These are phyloP conservation scores for Phyllosticta citriasiana DNA, from an alignment of 2,329 filamentous ascomycete species.

Conservation along the genomic window DNA sequence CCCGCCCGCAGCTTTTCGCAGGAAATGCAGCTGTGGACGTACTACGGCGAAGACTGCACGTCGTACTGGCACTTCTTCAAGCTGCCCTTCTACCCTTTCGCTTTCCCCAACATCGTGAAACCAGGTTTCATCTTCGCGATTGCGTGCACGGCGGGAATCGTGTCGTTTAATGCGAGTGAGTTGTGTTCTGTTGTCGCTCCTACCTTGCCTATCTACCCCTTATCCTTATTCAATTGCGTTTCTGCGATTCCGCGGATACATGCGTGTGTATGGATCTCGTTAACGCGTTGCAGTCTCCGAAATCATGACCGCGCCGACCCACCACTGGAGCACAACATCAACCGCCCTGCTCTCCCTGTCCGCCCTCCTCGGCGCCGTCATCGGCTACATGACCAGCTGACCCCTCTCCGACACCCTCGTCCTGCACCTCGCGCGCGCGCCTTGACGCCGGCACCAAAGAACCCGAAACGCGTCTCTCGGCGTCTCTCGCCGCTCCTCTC, in stretches of 20 bases:
- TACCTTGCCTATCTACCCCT: too few species aligned
- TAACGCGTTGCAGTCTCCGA: constrained; percentile 31
- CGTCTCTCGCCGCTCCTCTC: constrained; percentile 23
- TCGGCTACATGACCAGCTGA: constrained; percentile 11
- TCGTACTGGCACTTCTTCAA: constrained; percentile 31
- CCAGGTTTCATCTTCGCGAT: constrained; percentile 32
- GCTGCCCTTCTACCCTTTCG: constrained; percentile 30
- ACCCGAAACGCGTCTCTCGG: constrained; percentile 38
- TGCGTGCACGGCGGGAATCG: constrained; percentile 32
- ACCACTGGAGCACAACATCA: constrained; percentile 26
- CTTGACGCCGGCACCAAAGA: constrained; percentile 27
- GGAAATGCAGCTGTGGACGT: constrained; percentile 16
- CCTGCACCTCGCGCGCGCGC: constrained; percentile 24
- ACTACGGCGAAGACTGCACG: constrained; percentile 27
- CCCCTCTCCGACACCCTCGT: constrained; percentile 14
- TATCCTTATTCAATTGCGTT: too few species aligned
- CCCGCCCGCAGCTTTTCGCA: constrained; percentile 14
- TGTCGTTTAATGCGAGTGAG: constrained; percentile 31
- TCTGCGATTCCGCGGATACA: too few species aligned
- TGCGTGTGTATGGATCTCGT: too few species aligned
- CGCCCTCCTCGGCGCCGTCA: constrained; percentile 15
- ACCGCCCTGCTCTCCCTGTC: constrained; percentile 19
- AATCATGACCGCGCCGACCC: constrained; percentile 26
- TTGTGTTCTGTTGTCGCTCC: background rate
- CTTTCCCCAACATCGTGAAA: constrained; percentile 31